Conservation (phyloP, 1,139 yeast species). For the Candida dubliniensis region DNA sequence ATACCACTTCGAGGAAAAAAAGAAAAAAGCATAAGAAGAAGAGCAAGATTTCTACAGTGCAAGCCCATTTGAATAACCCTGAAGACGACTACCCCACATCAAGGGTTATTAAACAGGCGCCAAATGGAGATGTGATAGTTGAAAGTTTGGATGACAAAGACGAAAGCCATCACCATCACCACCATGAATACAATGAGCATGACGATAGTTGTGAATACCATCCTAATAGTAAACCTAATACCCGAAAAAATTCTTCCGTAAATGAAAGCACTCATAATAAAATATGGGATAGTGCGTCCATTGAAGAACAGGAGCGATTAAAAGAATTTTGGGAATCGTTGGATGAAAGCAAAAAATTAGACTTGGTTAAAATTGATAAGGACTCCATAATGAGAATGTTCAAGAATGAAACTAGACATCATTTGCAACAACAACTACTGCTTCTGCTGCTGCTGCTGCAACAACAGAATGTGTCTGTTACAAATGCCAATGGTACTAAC, state of each 20-base stretch:
- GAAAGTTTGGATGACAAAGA: constrained; percentile 43
- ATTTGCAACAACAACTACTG: constrained; percentile 14
- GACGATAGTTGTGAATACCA: constrained; percentile 3
- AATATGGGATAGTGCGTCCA: constrained; percentile 59
- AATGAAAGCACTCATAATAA: constrained; percentile 18
- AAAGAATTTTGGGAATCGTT: constrained; percentile 72
- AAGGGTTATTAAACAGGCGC: constrained; percentile 67
- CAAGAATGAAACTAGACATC: constrained; percentile 33
- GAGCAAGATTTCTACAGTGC: constrained; percentile 21
- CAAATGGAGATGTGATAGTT: constrained; percentile 75
- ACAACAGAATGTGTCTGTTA: not conserved
- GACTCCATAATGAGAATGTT: constrained; percentile 67
- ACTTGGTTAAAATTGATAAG: constrained; percentile 67
- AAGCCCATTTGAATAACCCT: constrained; percentile 54
- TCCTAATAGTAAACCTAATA: constrained; percentile 2
- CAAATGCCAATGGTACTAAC: constrained; percentile 1
- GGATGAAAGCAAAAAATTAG: constrained; percentile 57
- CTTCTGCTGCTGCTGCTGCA: constrained; percentile 8
- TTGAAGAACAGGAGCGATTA: constrained; percentile 61
- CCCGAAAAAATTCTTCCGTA: constrained; percentile 5
- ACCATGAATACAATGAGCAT: constrained; percentile 12
- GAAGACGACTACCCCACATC: constrained; percentile 70
- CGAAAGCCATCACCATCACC: constrained; percentile 10
- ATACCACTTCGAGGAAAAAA: constrained; percentile 27
- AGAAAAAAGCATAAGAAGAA: constrained; percentile 36